These are phyloP conservation scores for Chaetothyriales sp. DNA, from an alignment of 2,329 filamentous ascomycete species.

Conservation along the genomic window DNA sequence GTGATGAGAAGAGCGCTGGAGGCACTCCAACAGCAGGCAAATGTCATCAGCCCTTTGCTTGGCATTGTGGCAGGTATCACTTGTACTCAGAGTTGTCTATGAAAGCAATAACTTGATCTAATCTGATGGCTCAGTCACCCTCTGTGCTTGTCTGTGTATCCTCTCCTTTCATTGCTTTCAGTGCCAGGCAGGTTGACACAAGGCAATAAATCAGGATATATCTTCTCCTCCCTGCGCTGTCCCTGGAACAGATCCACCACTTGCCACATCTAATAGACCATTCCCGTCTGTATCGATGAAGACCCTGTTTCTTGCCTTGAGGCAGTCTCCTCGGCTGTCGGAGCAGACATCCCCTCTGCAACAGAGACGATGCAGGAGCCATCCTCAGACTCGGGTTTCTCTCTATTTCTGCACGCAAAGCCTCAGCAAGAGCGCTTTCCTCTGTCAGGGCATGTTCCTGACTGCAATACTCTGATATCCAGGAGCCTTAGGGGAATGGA, in stretches of 20 bases:
- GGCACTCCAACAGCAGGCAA: not conserved
- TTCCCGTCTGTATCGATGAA: slow-evolving; percentile 45
- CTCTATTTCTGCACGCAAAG: slow-evolving; percentile 51
- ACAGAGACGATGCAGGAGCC: slow-evolving; percentile 61
- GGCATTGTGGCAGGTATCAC: not conserved
- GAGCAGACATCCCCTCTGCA: slow-evolving; percentile 60
- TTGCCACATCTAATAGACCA: slow-evolving; percentile 72
- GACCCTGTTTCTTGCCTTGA: slow-evolving; percentile 36
- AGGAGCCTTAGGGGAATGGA: too few relatives aligned
- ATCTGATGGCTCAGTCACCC: slow-evolving; percentile 32
- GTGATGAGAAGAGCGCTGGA: not conserved
- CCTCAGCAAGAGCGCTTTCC: slow-evolving; percentile 51
- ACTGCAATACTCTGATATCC: too few relatives aligned
- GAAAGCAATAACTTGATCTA: slow-evolving; percentile 45
- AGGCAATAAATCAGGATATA: slow-evolving; percentile 18
- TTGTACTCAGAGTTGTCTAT: slow-evolving; percentile 19
- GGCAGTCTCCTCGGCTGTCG: slow-evolving; percentile 50
- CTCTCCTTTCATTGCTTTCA: slow-evolving; percentile 1
- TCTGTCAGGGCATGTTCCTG: slow-evolving; percentile 37
- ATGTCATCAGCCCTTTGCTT: not conserved
- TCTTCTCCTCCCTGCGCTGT: slow-evolving; percentile 32
- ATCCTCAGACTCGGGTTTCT: slow-evolving; percentile 47
- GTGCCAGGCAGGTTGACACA: slow-evolving; percentile 10
- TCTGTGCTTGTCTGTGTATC: not conserved
- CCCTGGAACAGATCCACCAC: slow-evolving; percentile 49